Base-by-base conservation (phyloP, 148 eudicot genomes). In the Dysphania ambrosioides region DNA sequence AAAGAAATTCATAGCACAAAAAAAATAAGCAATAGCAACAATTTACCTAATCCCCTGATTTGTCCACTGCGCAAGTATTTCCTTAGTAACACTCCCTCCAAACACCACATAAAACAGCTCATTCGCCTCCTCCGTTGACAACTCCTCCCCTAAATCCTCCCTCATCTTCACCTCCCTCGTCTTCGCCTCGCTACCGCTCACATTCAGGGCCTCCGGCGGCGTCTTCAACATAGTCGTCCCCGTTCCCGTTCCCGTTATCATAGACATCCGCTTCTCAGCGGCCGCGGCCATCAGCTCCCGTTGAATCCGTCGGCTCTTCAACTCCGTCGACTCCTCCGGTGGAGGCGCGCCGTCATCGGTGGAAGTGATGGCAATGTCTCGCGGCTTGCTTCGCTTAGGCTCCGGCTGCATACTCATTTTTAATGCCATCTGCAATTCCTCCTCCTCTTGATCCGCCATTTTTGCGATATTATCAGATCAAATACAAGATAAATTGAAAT, bases 41-140 rank as follows among this genome's bases (percentile, higher is more conserved):
- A 12, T 1, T 18, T 82, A 95, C 98, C 98, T 92, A 58, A 95
- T 88, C 19, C 98, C 98, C 88, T 95, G 98, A 85, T 95, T 92
- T 77, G 88, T 86, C 98, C 98, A 95, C 81, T 92, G 98, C 5
- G 88, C 89, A 60, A 95, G 91, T 16, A 95, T 78, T 72, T 85
- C 92, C 78, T 79, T 88, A 1, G 87, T 83, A 29, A 89, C 92
- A 70, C 67, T 75, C 16, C 68, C 78, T 0, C 98, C 97, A 70
- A 95, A 95, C 47, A 95, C 83, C 86, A 95, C 86, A 1, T 68
- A 75, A 75, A 95, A 95, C 85, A 95, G 75, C 79, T 81, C 63
- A 59, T 85, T 76, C n/a, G 97, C 96, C 77, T 81, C 93, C 29
- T 53, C 85, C 29, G 42, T 38, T 49, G 92, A 79, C 32, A 95